phyloP scores from a whole-genome alignment of 2,329 filamentous ascomycete genomes.

The Cadophora sp. region DNA sequence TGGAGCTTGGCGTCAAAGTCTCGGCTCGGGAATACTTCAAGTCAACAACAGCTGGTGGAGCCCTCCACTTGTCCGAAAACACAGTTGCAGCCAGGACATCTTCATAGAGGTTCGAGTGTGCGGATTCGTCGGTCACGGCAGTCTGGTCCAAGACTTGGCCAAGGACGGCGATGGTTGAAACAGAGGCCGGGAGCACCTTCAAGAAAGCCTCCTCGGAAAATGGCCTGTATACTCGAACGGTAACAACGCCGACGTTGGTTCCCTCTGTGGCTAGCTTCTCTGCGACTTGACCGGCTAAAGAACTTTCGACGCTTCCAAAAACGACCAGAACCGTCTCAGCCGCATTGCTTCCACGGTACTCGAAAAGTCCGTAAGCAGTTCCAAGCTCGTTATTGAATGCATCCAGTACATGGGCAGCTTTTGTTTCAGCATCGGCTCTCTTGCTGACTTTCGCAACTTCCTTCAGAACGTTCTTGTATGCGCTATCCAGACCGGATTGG shows the following conservation, averaged over 20 bases:
- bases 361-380: slow-evolving; percentile 90
- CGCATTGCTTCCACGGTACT: slow-evolving; percentile 85
- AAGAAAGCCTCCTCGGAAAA: slow-evolving; percentile 96
- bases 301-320: slow-evolving; percentile 91
- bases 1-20: slow-evolving; percentile 60
- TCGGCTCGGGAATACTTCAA: slow-evolving; percentile 85
- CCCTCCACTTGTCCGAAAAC: slow-evolving; percentile 73
- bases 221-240: slow-evolving; percentile 91
- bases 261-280: slow-evolving; percentile 74
- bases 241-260: slow-evolving; percentile 83
- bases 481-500: slow-evolving; percentile 70
- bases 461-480: slow-evolving; percentile 71
- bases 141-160: slow-evolving; percentile 83
- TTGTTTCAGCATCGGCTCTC: slow-evolving; percentile 75
- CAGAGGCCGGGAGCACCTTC: slow-evolving; percentile 76
- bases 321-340: slow-evolving; percentile 87
- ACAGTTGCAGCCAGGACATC: slow-evolving; percentile 87
- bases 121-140: slow-evolving; percentile 74
- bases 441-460: slow-evolving; percentile 68
- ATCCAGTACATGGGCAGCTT: slow-evolving; percentile 72
- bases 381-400: slow-evolving; percentile 90
- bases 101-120: slow-evolving; percentile 88
- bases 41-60: slow-evolving; percentile 73
- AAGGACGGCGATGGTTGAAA: slow-evolving; percentile 80
- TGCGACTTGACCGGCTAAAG: slow-evolving; percentile 83